Conservation (phyloP, 2,329 filamentous ascomycete genomes). For the Aspergillus brasiliensis region DNA sequence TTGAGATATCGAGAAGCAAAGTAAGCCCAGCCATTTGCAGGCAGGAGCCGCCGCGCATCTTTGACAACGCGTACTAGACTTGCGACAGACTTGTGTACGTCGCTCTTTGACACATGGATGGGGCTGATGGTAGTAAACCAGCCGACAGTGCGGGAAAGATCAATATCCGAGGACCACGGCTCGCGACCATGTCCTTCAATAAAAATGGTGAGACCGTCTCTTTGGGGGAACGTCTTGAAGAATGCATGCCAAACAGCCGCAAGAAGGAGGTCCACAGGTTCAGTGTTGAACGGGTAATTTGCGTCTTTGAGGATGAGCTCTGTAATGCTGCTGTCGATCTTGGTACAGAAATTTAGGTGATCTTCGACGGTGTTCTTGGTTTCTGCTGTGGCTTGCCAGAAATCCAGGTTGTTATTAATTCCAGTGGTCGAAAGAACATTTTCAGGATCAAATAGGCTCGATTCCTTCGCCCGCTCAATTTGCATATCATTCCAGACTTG, state of each 20-base stretch:
- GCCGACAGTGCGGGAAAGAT: constrained; percentile 25
- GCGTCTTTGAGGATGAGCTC: neutral
- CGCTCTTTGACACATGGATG: neutral
- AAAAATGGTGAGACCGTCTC: constrained; percentile 19
- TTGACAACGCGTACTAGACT: neutral
- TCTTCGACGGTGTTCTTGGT: neutral
- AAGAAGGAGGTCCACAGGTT: constrained; percentile 26
- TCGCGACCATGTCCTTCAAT: constrained; percentile 29
- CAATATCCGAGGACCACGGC: constrained; percentile 13
- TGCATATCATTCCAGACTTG: no score
- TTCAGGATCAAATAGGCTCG: neutral
- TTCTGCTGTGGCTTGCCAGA: neutral
- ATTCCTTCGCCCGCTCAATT: neutral
- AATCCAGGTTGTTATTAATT: neutral
- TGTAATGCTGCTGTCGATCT: neutral
- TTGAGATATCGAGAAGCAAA: neutral
- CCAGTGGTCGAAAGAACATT: neutral
- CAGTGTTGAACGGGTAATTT: constrained; percentile 15
- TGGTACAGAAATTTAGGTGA: neutral
- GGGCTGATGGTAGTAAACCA: constrained; percentile 22
- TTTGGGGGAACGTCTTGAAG: constrained; percentile 12
- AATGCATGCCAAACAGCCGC: constrained; percentile 21
- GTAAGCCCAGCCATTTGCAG: constrained; percentile 4
- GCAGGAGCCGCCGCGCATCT: neutral
- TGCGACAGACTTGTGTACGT: neutral